Percentiles rank a stretch among this genome's conserved stretches.
Conservation (phyloP, 371 early-diverging fungal genomes). For the Sporodiniella umbellata region DNA sequence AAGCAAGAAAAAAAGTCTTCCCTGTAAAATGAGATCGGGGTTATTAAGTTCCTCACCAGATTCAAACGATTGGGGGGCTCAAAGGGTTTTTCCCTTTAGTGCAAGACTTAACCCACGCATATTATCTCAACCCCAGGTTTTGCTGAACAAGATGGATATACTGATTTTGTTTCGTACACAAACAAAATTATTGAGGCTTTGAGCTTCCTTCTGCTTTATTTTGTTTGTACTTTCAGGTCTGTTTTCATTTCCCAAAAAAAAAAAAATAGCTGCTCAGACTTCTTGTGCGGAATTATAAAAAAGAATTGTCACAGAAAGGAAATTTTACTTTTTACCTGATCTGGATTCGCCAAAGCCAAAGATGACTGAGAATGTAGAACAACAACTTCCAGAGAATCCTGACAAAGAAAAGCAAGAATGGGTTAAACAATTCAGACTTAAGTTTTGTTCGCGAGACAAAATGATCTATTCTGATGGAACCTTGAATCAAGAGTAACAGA, state of each 20-base stretch:
- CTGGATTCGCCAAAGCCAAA: not conserved
- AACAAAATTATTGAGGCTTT: no score
- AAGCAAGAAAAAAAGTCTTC: not conserved
- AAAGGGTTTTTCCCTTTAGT: no score
- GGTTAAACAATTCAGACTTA: conserved; percentile 75
- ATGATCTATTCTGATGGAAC: conserved; percentile 81
- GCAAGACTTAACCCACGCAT: no score
- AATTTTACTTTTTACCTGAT: not conserved
- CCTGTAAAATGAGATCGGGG: not conserved
- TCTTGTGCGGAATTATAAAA: no score
- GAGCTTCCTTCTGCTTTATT: no score
- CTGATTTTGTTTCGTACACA: no score
- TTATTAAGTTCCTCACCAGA: not conserved
- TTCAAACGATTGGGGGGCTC: no score
- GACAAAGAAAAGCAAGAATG: conserved; percentile 63
- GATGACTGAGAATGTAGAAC: not conserved
- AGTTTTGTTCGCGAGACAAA: conserved; percentile 81
- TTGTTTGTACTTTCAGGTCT: no score
- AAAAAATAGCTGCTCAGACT: no score
- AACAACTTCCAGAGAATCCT: not conserved
- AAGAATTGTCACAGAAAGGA: not conserved
- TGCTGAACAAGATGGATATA: no score
- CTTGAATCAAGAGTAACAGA: conserved; percentile 83
- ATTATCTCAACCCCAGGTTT: no score
- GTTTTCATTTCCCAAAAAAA: no score